Percentiles rank a stretch among this genome's conserved stretches.
phyloP scores from a whole-genome alignment of 2,329 filamentous ascomycete genomes.

The Trichoderma breve region DNA sequence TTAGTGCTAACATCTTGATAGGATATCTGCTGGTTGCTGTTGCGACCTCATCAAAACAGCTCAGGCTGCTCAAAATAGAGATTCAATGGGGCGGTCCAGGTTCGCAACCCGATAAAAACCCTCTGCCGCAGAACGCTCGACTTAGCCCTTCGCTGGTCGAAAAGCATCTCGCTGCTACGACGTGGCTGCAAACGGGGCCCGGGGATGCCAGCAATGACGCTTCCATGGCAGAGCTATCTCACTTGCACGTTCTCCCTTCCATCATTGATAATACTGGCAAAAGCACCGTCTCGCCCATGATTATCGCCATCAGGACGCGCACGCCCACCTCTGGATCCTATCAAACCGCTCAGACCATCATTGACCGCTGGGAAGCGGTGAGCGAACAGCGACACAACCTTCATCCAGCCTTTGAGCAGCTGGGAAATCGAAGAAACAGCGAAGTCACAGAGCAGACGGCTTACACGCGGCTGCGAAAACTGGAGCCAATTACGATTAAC shows the following conservation, averaged over 20 bases:
- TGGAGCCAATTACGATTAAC: conserved; percentile 67
- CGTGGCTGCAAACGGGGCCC: conserved; percentile 52
- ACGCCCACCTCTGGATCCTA: conserved; percentile 53
- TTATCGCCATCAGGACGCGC: conserved; percentile 72
- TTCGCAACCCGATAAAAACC: conserved; percentile 53
- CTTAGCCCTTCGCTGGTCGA: conserved; percentile 55
- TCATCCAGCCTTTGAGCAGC: conserved; percentile 74
- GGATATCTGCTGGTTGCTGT: conserved; percentile 62
- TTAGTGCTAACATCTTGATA: conserved; percentile 35
- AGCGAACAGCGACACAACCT: conserved; percentile 64
- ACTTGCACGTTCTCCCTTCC: conserved; percentile 70
- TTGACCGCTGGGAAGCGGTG: conserved; percentile 77
- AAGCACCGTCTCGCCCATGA: conserved; percentile 55
- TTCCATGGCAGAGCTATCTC: conserved; percentile 64
- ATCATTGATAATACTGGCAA: conserved; percentile 59
- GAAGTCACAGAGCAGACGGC: conserved; percentile 35
- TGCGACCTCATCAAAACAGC: conserved; percentile 66
- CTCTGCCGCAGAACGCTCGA: conserved; percentile 43
- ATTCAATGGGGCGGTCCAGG: conserved; percentile 68
- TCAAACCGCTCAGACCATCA: conserved; percentile 67
- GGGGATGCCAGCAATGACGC: conserved; percentile 45
- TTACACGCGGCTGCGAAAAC: conserved; percentile 53
- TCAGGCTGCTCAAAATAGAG: conserved; percentile 70
- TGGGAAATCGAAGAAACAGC: conserved; percentile 62
- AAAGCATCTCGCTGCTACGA: conserved; percentile 56